phyloP scores from a whole-genome alignment of 2,329 filamentous ascomycete genomes.

The Xylaria sp. region DNA sequence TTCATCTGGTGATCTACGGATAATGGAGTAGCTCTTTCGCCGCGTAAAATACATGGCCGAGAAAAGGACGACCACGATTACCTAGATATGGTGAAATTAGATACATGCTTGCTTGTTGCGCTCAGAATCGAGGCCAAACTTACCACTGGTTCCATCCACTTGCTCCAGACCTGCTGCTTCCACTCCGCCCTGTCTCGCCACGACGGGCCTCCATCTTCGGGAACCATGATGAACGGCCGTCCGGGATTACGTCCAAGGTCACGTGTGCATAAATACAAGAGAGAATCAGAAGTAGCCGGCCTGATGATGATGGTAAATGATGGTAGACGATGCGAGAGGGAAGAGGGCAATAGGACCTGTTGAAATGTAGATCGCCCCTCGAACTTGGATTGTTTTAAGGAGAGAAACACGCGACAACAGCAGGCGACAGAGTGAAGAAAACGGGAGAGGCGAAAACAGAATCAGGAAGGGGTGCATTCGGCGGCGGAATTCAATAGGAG shows the following conservation, averaged over 20 bases:
- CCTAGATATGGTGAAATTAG: constrained; percentile 40
- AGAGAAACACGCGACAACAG: constrained; percentile 27
- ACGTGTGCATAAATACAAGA: constrained; percentile 18
- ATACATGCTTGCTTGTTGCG: neutral
- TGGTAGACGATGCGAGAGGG: neutral
- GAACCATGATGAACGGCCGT: constrained; percentile 27
- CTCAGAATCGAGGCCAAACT: constrained; percentile 17
- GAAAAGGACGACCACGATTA: constrained; percentile 52
- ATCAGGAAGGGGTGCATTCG: constrained; percentile 26
- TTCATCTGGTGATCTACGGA: constrained; percentile 37
- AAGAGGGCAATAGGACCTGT: neutral
- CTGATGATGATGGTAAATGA: neutral
- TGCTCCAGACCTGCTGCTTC: constrained; percentile 42
- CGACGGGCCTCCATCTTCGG: constrained; percentile 34
- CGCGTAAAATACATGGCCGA: constrained; percentile 53
- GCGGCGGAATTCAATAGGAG: constrained; percentile 25
- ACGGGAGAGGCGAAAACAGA: constrained; percentile 20
- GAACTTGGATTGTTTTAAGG: neutral
- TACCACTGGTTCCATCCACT: constrained; percentile 41
- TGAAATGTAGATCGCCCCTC: neutral
- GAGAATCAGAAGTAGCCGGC: neutral
- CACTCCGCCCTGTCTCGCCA: constrained; percentile 40
- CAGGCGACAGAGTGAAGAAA: constrained; percentile 18
- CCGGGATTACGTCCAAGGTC: constrained; percentile 12
- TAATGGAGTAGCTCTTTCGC: constrained; percentile 51